Percentiles rank a stretch among this genome's conserved stretches.
phyloP scores from a whole-genome alignment of 495 filamentous ascomycete genomes.

The Penicillium taxi region DNA sequence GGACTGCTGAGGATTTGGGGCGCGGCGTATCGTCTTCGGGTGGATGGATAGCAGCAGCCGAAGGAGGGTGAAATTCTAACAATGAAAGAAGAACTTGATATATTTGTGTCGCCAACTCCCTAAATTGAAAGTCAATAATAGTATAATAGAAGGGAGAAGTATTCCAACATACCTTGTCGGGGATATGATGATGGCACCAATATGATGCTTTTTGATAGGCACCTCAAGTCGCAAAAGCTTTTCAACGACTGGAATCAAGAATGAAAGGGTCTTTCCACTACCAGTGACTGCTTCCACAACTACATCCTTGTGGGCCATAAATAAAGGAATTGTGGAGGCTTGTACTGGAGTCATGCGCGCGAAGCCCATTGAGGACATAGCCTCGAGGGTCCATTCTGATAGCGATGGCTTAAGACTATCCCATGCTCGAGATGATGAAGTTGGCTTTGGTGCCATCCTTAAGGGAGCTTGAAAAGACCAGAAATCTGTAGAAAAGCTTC shows the following conservation, averaged over 20 bases:
- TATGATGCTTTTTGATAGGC: conserved; percentile 76
- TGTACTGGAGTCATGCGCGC: conserved; percentile 87
- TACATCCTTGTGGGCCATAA: conserved; percentile 90
- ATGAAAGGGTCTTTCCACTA: conserved; percentile 88
- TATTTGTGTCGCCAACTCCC: conserved; percentile 88
- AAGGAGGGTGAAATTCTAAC: conserved; percentile 72
- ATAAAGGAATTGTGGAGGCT: conserved; percentile 84
- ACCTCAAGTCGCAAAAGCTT: conserved; percentile 68
- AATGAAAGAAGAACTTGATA: conserved; percentile 70
- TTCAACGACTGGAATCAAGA: conserved; percentile 82
- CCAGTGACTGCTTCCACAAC: conserved; percentile 96
- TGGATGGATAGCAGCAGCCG: conserved; percentile 53
- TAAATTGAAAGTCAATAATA: conserved; percentile 18
- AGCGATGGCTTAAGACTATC: conserved; percentile 66
- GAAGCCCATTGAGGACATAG: conserved; percentile 77
- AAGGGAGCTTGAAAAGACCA: neutral
- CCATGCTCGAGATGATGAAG: conserved; percentile 57
- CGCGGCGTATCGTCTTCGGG: conserved; percentile 48
- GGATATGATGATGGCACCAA: conserved; percentile 83
- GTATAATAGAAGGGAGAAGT: conserved; percentile 3
- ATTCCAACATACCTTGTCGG: conserved; percentile 56
- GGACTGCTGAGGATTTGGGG: conserved; percentile 38
- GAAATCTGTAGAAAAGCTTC: neutral
- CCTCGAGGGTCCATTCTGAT: conserved; percentile 87
- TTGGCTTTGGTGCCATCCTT: conserved; percentile 32